Evolutionary conservation across 441 rosid species (phyloP).

Genomic region (Erodium chrysanthum): DNA sequence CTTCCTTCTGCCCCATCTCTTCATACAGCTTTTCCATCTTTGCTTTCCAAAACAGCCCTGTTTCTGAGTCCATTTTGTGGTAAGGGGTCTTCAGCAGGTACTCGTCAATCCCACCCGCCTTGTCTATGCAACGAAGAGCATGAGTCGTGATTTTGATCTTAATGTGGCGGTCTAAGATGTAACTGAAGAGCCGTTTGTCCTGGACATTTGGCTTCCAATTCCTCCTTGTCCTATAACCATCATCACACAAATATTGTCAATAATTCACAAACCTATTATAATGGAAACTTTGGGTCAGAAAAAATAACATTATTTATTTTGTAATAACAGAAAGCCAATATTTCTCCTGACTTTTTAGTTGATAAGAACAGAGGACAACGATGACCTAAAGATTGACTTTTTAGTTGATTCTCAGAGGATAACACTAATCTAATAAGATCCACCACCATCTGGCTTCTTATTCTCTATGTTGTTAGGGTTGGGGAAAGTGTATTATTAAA

Average conservation of each 20-base stretch:
- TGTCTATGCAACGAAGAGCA: constrained; percentile 91
- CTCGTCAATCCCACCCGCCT: constrained; percentile 97
- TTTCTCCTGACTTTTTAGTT: background rate
- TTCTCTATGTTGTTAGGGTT: no score
- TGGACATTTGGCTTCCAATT: constrained; percentile 94
- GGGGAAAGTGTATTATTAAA: no score
- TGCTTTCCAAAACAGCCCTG: constrained; percentile 83
- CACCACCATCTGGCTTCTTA: no score
- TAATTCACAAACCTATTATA: background rate
- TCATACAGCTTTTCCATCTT: constrained; percentile 79
- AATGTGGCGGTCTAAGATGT: constrained; percentile 77
- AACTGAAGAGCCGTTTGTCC: constrained; percentile 83
- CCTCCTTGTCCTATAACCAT: constrained; percentile 54
- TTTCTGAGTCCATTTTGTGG: constrained; percentile 85
- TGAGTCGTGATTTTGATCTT: constrained; percentile 77
- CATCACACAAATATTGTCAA: constrained; percentile 6
- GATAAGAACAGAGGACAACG: no score
- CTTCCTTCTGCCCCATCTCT: constrained; percentile 65
- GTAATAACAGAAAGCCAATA: background rate
- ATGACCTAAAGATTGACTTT: no score
- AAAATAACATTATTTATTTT: background rate
- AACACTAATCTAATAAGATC: no score
- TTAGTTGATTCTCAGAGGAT: no score
- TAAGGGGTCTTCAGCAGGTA: constrained; percentile 85
- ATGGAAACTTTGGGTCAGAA: background rate